Evolutionary conservation across 345 rosid species (phyloP), one percentile per base, ranked within the genome.

Genomic region (Sonneratia alba): DNA sequence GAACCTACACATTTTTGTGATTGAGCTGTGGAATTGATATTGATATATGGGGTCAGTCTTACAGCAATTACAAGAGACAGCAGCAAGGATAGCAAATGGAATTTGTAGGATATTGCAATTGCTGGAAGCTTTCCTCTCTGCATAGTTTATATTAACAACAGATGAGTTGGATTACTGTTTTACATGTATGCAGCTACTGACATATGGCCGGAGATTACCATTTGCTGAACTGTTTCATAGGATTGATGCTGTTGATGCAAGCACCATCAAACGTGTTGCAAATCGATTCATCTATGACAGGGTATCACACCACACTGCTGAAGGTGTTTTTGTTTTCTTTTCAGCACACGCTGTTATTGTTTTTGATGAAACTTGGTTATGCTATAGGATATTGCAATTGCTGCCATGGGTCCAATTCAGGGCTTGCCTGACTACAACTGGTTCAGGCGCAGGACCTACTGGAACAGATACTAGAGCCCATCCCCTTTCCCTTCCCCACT

Each of bases 371-470:
- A 62, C 37, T 32, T 34, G 66, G 18, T 62, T 62, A 10, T 27
- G 36, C 57, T 49, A 73, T 88, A 96, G 99, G 99, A 96, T 85
- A 55, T 96, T 69, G 98, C 95, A 47, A 92, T 96, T 73, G 91
- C 97, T 34, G 96, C 96, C 21, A 88, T 91, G 88, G 99, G 99
- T 4, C 98, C 99, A 21, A 81, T 96, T 84, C 96, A 88, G 75
- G 85, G 83, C 19, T 77, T 96, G 79, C 97, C 91, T 0, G 96
- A 96, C 77, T 96, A 96, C 88, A 92, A 89, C 85, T 91, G 95
- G 91, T 96, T 96, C 93, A 86, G 98, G 84, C 98, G 99, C 84
- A 85, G 98, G 75, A 92, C 99, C 72, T 96, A 91, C 93, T 84
- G 89, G 93, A 87, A 87, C 91, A 86, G 99, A 37, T 91, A 96